Base-by-base conservation (phyloP, 495 filamentous ascomycete genomes). In the Trichoderma asperelloides region DNA sequence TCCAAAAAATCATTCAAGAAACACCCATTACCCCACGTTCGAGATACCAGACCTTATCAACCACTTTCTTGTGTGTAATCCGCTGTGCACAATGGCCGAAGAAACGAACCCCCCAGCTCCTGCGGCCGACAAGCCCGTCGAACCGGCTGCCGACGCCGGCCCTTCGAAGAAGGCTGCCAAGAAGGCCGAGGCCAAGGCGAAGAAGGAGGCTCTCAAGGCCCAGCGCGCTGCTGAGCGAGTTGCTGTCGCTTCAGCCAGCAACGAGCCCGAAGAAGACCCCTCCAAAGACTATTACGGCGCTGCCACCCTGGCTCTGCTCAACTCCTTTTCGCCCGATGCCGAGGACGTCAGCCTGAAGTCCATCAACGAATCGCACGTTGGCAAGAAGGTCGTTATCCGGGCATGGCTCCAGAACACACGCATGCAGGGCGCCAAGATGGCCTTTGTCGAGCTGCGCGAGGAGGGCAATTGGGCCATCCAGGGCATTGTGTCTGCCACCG, bases 371-470 rank as follows among this genome's bases (percentile, higher is more conserved):
- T 80, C 81, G 28, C 78, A 87, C 71, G 79, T 91, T 40, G 90
- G 90, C 69, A 88, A 93, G 79, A 87, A 88, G 68, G 82, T 97
- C 51, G 84, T 86, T 27, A 85, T 98, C 68, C 86, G 93, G 23
- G 94, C 90, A 7, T 89, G 91, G 78, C 81, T 97, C 30, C 92
- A 97, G 75, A 96, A 95, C 78, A 80, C 90, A 25, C 83, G 94
- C 69, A 88, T 90, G 68, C 91, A 97, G 80, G 91, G 91, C 70
- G 89, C 92, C 68, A 96, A 97, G 79, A 87, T 97, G 81, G 89
- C 87, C 66, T 97, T 98, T 79, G 84, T 97, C 73, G 91, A 95
- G 77, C 84, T 98, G 66, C 84, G 93, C 66, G 89, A 96, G 80
- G 88, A 91, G 73, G 86, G 87, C 63, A 85, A 87, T 73, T 81